Conservation (phyloP, 2,329 filamentous ascomycete species). For the Aspergillus phoenicis region DNA sequence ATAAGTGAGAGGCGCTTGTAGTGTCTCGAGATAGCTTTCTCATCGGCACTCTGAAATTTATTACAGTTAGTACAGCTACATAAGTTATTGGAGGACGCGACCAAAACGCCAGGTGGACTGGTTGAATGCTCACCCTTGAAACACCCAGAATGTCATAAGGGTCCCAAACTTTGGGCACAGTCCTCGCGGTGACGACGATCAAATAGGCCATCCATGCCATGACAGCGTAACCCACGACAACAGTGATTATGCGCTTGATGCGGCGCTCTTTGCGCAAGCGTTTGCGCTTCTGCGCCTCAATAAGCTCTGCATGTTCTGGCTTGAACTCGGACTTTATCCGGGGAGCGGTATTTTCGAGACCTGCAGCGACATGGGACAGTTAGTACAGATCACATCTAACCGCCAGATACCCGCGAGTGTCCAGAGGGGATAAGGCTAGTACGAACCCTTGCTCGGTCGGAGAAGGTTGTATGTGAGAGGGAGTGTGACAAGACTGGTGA, state of each 20-base stretch:
- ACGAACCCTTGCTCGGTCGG: constrained; percentile 69
- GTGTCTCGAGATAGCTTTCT: constrained; percentile 88
- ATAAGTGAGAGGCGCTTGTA: constrained; percentile 86
- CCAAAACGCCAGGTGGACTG: background rate
- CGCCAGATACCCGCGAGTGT: background rate
- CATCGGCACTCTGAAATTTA: constrained; percentile 66
- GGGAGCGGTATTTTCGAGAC: constrained; percentile 77
- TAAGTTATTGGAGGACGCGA: background rate
- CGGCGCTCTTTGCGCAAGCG: constrained; percentile 89
- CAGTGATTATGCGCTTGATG: constrained; percentile 78
- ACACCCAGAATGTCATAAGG: constrained; percentile 93
- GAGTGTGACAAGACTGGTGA: constrained; percentile 82
- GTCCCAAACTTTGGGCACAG: constrained; percentile 82
- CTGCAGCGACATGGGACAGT: constrained; percentile 32
- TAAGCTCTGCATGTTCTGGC: constrained; percentile 78
- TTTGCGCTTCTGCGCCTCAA: constrained; percentile 78
- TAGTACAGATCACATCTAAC: constrained; percentile 4
- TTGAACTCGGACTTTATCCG: constrained; percentile 81
- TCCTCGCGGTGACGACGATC: constrained; percentile 75
- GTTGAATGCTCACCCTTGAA: constrained; percentile 63
- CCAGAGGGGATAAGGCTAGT: background rate
- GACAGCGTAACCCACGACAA: constrained; percentile 74
- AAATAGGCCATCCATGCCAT: constrained; percentile 93
- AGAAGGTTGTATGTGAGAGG: constrained; percentile 88
- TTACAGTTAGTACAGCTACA: constrained; percentile 3